Percentiles rank a stretch among this genome's conserved stretches.
Evolutionary conservation across 148 eudicot genomes (phyloP).

Genomic region (Silene conica): DNA sequence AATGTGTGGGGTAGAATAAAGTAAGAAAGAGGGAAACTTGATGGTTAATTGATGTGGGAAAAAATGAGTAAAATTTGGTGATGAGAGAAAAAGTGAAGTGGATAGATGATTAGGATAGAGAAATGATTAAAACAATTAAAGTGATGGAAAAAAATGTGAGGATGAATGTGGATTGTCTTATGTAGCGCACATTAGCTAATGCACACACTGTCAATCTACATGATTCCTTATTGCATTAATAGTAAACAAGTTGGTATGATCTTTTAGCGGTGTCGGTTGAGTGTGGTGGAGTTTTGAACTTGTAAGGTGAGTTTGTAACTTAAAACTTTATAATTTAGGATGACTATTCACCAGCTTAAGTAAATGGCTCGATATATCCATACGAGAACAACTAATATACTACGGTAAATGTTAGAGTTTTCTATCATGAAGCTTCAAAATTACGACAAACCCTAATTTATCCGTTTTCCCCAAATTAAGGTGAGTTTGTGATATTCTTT

Average conservation of each 20-base stretch:
- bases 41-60: too few relatives aligned
- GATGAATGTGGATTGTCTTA: too few relatives aligned
- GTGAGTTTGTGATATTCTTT: too few relatives aligned
- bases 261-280: not conserved
- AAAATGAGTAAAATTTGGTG: too few relatives aligned
- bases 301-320: not conserved
- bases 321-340: not conserved
- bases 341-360: not conserved
- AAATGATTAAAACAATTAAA: too few relatives aligned
- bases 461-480: too few relatives aligned
- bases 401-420: not conserved
- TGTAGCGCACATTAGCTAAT: not conserved
- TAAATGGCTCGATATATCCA: not conserved
- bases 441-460: too few relatives aligned
- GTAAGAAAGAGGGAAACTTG: too few relatives aligned
- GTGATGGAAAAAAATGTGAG: too few relatives aligned
- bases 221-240: not conserved
- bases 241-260: not conserved
- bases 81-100: too few relatives aligned
- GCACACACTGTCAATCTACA: not conserved
- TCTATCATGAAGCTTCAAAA: not conserved
- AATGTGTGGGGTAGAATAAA: too few relatives aligned
- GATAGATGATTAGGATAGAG: too few relatives aligned
- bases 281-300: not conserved
- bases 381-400: not conserved